phyloP scores from a whole-genome alignment of 1,139 yeast species.

The Lodderomyces orthopsilosis region DNA sequence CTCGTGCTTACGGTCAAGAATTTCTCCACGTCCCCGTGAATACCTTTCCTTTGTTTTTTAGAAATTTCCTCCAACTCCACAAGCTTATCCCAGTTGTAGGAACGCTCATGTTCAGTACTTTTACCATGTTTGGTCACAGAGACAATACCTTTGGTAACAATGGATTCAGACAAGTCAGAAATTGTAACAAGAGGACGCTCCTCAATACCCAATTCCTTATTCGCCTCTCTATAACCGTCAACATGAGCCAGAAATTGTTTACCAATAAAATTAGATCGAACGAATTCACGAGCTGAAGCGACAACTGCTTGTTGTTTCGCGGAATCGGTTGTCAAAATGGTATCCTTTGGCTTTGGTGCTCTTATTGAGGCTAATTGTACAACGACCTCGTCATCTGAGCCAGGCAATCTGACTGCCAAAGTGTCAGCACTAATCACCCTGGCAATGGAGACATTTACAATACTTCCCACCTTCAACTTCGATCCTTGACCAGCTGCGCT shows the following conservation, averaged over 20 bases:
- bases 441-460: conserved; percentile 53
- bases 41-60: conserved; percentile 55
- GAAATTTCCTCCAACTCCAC: conserved; percentile 69
- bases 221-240: conserved; percentile 66
- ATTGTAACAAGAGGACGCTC: conserved; percentile 63
- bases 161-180: conserved; percentile 59
- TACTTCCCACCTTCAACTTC: conserved; percentile 42
- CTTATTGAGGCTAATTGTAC: conserved; percentile 75
- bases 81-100: conserved; percentile 75
- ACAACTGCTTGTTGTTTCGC: conserved; percentile 49
- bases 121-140: conserved; percentile 77
- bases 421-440: conserved; percentile 72
- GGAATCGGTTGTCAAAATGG: conserved; percentile 44
- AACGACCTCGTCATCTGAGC: conserved; percentile 50
- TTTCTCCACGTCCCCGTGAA: conserved; percentile 52
- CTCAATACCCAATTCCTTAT: conserved; percentile 55
- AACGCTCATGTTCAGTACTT: conserved; percentile 65
- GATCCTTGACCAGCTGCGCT: conserved; percentile 17
- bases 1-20: conserved; percentile 52
- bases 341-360: conserved; percentile 66
- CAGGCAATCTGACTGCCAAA: conserved; percentile 46
- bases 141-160: conserved; percentile 69
- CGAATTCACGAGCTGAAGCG: conserved; percentile 68
- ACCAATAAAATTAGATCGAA: conserved; percentile 67
- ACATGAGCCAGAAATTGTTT: conserved; percentile 58